phyloP scores from a whole-genome alignment of 495 filamentous ascomycete species.

The Penicillium soppii region DNA sequence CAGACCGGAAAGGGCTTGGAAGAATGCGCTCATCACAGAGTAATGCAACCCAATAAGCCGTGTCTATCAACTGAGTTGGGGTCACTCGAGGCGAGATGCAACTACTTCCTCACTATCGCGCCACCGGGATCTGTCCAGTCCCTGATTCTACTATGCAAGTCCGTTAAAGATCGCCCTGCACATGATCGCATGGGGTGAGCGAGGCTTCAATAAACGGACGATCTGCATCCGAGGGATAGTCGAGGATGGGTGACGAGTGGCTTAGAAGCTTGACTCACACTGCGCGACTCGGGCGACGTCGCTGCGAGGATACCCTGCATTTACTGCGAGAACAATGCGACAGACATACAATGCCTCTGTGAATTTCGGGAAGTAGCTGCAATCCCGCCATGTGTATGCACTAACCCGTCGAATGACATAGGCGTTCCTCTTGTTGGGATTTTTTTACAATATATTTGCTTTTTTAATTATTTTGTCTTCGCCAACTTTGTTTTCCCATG shows the following conservation, averaged over 20 bases:
- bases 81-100: not conserved
- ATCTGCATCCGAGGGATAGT: conserved; percentile 1
- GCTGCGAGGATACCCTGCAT: no score
- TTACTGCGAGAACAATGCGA: no score
- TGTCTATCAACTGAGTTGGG: not conserved
- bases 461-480: conserved; percentile 9
- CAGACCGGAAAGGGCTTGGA: not conserved
- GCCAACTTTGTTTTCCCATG: not conserved
- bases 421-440: not conserved
- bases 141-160: no score
- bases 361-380: conserved; percentile 1
- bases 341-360: conserved; percentile 1
- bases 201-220: not conserved
- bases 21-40: not conserved
- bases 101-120: not conserved
- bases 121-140: no score
- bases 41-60: not conserved
- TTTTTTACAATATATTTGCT: not conserved
- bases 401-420: not conserved
- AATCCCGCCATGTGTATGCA: no score
- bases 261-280: not conserved
- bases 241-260: not conserved
- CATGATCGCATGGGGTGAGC: not conserved
- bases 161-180: no score
- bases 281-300: not conserved